Evolutionary conservation across 2,329 filamentous ascomycete species (phyloP), one percentile per base, ranked within the genome.

Genomic region (Cadophora luteo-olivacea): DNA sequence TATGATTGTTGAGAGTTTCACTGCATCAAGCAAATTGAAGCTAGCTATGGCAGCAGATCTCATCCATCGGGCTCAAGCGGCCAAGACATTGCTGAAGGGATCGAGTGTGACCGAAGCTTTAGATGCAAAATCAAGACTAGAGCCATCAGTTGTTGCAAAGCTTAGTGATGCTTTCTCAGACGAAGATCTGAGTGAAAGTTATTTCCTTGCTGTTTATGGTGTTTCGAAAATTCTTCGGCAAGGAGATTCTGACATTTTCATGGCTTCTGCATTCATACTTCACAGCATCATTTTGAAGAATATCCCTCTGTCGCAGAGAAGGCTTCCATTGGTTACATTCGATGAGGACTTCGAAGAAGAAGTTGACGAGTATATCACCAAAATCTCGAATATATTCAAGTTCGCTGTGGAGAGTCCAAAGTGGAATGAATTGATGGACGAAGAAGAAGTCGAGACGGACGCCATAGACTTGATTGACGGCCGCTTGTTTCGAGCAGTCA

Each of bases 391-490:
- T 9, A 69, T 74, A n/a, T 68, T 74, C 74, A 24, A 80, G 78
- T 24, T 68, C 71, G 61, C 74, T 67, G 33, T 86, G 78, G 82
- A 73, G 65, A 62, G 73, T 74, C 14, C 75, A 19, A 69, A 58
- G 62, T 77, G 73, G 75, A 63, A 67, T 12, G 64, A 72, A 1
- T 68, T 76, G 24, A 68, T 75, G 51, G 68, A 74, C 41, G 65
- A 69, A 11, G 69, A 74, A 58, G 68, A 71, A 8, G 57, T 73
- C 22, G 70, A 68, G 11, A 83, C 81, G 72, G 84, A 88, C 73
- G 74, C 87, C 6, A 80, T 80, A 19, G 87, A 90, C 74, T 76
- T 86, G 6, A 75, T 89, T 16, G 87, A 89, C 76, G 87, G 87
- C 7, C 80, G 86, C 49, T 73, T 86, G 6, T 73, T 78, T 45